Evolutionary conservation across 2,329 filamentous ascomycete genomes (phyloP), one percentile per base, ranked within the genome.

Genomic region (Cladobotryum protrusum): DNA sequence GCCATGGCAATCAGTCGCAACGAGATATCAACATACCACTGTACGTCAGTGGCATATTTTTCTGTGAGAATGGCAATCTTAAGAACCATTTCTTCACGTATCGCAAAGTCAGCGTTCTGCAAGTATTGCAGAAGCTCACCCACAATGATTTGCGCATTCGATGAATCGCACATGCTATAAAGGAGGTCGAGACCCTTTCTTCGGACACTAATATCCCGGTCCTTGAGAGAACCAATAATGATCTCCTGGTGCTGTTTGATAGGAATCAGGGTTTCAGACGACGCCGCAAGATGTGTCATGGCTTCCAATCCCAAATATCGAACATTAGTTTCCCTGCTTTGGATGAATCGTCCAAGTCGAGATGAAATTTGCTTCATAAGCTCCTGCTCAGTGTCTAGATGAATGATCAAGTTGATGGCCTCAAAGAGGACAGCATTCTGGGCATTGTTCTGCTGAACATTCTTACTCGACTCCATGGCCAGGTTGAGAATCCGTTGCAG

Each of bases 11-110:
- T 91, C 47, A 99, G 79, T 49, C 92, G 84, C 57, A 99, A 76
- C 11, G 93, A 96, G 59, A 97, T 96, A 65, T 99, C 92, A 55
- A 99, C 95, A 67, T 99, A 99, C 93, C 93, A 99, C 72, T 97
- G 92, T 17, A 96, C 89, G 63, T 99, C 93, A 1, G 91, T 96
- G 19, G 93, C 93, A 66, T 99, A 99, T 66, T 97, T 97, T 67
- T 99, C 93, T 0, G 95, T 97, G 56, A 99, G 70, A 62, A 99
- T 99, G 47, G 93, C 93, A 69, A 99, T 96, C 72, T 99, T 99
- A 55, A 99, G 76, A 4, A 97, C 93, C 93, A 99, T 99, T 68
- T 99, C 93, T 72, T 99, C 95, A 56, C 95, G 83, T 61, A 99
- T 96, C 5, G 92, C 92, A 67, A 96, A 99, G 68, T 99, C 93